Base-by-base conservation (phyloP, 139 green algal genomes). In the Chlamydomonas eustigma region DNA sequence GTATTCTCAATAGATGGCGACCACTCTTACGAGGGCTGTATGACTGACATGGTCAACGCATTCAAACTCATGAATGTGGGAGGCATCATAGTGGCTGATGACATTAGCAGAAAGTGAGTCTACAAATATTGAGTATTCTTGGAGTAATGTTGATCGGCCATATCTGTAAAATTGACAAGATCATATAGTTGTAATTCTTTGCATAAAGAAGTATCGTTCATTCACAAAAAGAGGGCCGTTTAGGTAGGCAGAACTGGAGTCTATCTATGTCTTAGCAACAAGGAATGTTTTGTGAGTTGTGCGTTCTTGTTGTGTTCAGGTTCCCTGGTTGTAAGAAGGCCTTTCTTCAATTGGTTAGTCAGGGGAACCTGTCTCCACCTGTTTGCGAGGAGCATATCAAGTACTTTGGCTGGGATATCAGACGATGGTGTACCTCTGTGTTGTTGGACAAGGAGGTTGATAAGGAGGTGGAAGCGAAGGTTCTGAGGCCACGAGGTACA, bases 1-100 rank as follows among this genome's bases (percentile, higher is more conserved):
- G 52, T 68, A 4, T 68, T 68, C 52, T 68, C 52, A 33, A 28
- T 68, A 28, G 52, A 68, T 28, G 52, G 52, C 22, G 52, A 68
- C 18, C 52, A 68, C 18, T 35, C 52, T 6, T 68, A 68, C 52
- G 52, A 68, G 18, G 44, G 44, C 44, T 58, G 44, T 18, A 58
- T 58, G 12, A 58, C 44, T 28, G 44, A 58, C 44, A 28, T 58
- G 12, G 44, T 58, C 44, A 58, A 58, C 44, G 44, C 44, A 58
- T 28, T 58, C 44, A 58, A 58, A 58, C 12, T 58, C 12, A 58
- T 58, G 44, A 12, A 18, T 18, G 18, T 58, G 12, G 44, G 44
- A 58, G 18, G 44, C 44, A 18, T 58, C 44, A 12, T 58, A 18
- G 12, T 58, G 18, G 44, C 44, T 12, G 44, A 58, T 58, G 44